phyloP scores from a whole-genome alignment of 192 early-diverging fungal species.

The Podila epicladia region DNA sequence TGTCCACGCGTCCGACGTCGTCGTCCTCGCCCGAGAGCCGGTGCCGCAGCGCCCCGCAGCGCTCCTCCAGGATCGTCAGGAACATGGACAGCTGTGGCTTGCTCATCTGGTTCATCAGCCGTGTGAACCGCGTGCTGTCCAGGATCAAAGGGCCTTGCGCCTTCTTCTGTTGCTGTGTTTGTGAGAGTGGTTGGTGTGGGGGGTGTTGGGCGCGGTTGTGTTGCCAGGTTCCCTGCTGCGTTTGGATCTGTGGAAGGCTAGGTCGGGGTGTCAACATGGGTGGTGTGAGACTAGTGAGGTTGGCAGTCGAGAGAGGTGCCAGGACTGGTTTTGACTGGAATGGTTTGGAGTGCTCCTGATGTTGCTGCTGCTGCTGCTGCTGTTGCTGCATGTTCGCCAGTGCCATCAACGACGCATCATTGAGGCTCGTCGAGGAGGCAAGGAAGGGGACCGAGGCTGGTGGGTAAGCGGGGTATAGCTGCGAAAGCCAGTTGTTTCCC shows the following conservation, averaged over 20 bases:
- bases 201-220: background rate
- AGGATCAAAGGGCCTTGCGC: conserved; percentile 21
- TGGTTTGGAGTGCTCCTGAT: background rate
- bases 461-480: conserved; percentile 1
- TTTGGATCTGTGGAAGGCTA: background rate
- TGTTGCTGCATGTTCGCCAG: conserved; percentile 1
- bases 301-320: background rate
- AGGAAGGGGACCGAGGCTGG: background rate
- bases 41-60: conserved; percentile 46
- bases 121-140: conserved; percentile 44
- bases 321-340: conserved; percentile 2
- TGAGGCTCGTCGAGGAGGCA: background rate
- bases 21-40: conserved; percentile 46
- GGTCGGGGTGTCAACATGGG: background rate
- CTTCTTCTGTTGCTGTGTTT: conserved; percentile 1
- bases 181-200: background rate
- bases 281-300: background rate
- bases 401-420: background rate
- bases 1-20: conserved; percentile 27
- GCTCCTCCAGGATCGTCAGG: conserved; percentile 47
- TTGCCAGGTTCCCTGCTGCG: background rate
- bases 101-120: conserved; percentile 49
- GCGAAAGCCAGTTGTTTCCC: background rate
- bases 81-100: conserved; percentile 49
- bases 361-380: conserved; percentile 7